These are phyloP conservation scores for Phalaenopsis aphrodite DNA, from an alignment of 106 monocot genomes.

Conservation along the genomic window DNA sequence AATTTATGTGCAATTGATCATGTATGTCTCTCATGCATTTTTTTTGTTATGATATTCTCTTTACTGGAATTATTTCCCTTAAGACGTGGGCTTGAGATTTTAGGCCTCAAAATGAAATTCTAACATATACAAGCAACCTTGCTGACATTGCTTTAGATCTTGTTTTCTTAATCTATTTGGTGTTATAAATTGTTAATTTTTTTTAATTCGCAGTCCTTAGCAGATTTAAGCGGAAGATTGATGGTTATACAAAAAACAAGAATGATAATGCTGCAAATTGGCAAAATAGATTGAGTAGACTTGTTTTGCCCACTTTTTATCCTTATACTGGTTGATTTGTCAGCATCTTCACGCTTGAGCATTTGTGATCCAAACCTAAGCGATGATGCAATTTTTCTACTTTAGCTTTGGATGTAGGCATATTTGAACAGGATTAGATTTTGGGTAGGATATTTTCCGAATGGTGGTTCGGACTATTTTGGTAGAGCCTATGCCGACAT, in stretches of 20 bases:
- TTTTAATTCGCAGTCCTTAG: not conserved
- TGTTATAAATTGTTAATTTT: not conserved
- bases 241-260: not conserved
- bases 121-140: not conserved
- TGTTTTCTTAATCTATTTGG: not conserved
- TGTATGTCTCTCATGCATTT: not conserved
- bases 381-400: not conserved
- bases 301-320: not conserved
- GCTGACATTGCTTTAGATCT: not conserved
- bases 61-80: not conserved
- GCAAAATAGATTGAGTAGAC: not conserved
- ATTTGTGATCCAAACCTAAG: not conserved
- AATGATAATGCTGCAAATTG: not conserved
- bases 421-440: not conserved
- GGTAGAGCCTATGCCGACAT: not conserved
- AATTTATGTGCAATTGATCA: not conserved
- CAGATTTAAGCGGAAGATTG: not conserved
- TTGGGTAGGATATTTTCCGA: not conserved
- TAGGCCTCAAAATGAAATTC: not conserved
- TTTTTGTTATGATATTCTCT: not conserved
- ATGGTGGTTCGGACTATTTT: not conserved
- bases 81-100: not conserved
- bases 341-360: not conserved
- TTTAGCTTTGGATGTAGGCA: not conserved
- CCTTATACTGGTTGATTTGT: not conserved